Evolutionary conservation across 164 flowering plant species (phyloP), one percentile per base, ranked within the genome.

Genomic region (Taxillus chinensis): DNA sequence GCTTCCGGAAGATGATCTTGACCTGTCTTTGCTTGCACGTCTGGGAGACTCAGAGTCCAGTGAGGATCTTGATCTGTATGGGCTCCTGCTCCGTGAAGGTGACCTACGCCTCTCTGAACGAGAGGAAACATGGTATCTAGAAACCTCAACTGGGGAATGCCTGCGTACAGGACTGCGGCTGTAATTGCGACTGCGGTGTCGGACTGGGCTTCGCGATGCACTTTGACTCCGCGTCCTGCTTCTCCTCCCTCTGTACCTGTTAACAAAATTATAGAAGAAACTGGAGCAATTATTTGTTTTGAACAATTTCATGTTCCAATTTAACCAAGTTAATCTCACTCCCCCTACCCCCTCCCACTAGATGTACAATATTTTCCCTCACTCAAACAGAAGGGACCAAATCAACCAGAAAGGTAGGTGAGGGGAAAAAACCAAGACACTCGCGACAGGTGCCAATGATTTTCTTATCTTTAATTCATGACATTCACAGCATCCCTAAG

Each of bases 191-290:
- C 75, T 53, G 8, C 91, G 82, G 66, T 15, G 15, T 5, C 81
- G 81, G 8, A 72, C 64, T 40, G 99, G 99, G 58, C 99, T 89
- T 40, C 80, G 86, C 27, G 97, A 91, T 5, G 68, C 70, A 70
- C 88, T 83, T 2, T 80, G 85, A 57, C 91, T 90, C 9, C 80
- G 71, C 16, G 83, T 75, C 71, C 89, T 72, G 72, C 98, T 91
- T 78, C 98, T 81, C 61, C 98, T 83, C 69, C 83, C 64, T 63
- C 97, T 82, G 75, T 83, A 93, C 67, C 96, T 89, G 83, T 55
- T 3, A 57, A 57, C 41, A 71, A 17, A 40, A 15, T 27, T 27
- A 27, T 27, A 27, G 27, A 2, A 27, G 27, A 27, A 27, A 27
- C 27, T 27, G 27, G 27, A 27, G 27, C 27, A 0, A 0, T 27